A percentile compares a stretch with the other conserved stretches of the same genome.
phyloP scores from a whole-genome alignment of 1,139 yeast species.

The Kurtzmaniella quercitrusa region DNA sequence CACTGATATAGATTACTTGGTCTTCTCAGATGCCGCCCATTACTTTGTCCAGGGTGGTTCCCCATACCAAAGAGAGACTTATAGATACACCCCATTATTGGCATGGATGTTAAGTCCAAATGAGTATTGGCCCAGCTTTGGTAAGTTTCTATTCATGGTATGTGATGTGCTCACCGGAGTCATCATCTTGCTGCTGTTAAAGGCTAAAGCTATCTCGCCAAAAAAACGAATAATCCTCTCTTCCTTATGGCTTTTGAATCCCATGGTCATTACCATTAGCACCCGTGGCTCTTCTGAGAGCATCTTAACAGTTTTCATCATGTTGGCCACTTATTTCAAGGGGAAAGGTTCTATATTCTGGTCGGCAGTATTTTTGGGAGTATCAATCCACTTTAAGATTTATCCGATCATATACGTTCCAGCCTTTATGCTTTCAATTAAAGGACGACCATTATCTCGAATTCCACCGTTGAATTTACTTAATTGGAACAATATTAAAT shows the following conservation, averaged over 20 bases:
- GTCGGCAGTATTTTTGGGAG: constrained; percentile 68
- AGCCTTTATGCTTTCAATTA: constrained; percentile 35
- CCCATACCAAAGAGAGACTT: constrained; percentile 84
- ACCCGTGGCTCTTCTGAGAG: constrained; percentile 96
- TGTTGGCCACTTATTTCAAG: constrained; percentile 52
- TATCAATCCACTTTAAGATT: constrained; percentile 83
- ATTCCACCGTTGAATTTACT: constrained; percentile 33
- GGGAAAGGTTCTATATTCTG: constrained; percentile 18
- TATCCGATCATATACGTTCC: constrained; percentile 86
- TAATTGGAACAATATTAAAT: constrained; percentile 44
- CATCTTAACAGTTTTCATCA: constrained; percentile 71
- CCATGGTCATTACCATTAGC: constrained; percentile 91
- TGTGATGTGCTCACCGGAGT: constrained; percentile 82
- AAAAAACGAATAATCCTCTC: constrained; percentile 37
- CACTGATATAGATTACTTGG: constrained; percentile 91
- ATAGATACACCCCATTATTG: constrained; percentile 85
- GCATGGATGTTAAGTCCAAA: constrained; percentile 82
- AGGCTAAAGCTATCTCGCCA: not conserved
- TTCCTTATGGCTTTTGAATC: constrained; percentile 83
- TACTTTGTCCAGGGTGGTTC: constrained; percentile 61
- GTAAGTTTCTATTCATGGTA: constrained; percentile 69
- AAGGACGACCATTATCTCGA: constrained; percentile 18
- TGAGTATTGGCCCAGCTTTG: constrained; percentile 57
- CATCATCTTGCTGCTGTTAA: constrained; percentile 48
- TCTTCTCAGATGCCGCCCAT: constrained; percentile 85